Base-by-base conservation (phyloP, 495 filamentous ascomycete species). In the Penicillium roqueforti region DNA sequence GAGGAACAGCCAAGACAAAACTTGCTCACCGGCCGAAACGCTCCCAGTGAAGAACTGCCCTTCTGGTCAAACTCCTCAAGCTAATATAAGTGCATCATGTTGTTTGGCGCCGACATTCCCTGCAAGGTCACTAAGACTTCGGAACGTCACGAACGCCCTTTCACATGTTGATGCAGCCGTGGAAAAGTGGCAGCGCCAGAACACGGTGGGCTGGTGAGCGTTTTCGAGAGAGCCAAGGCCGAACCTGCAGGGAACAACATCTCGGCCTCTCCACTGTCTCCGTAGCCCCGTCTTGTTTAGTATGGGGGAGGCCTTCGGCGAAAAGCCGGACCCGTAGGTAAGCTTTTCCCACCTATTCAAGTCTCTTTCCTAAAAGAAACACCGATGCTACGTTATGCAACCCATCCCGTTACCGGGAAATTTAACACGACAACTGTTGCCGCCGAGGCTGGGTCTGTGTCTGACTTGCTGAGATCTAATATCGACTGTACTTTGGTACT, bases 351-450 rank as follows among this genome's bases (percentile, higher is more conserved):
- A 7, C 50, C 46, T 40, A 53, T 20, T 43, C 46, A 44, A 57
- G 58, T 57, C 55, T 60, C 62, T 57, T 63, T 55, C 62, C 59
- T 51, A 58, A 56, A 58, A 14, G 47, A 48, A 57, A 54, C 51
- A 54, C 46, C 47, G 60, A 59, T 68, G 45, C 56, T 47, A 63
- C 62, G 56, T 58, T 55, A 66, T 61, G 63, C 65, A 68, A 68
- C 60, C 60, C 48, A 66, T 57, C 50, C 50, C 50, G 50, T 61
- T 42, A 42, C 41, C 57, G 63, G 60, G 63, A 60, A 62, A 58
- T 60, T 63, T 42, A 20, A 23, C 14, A 25, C 7, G 49, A 25
- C 40, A 44, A 26, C 29, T 52, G 44, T 52, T 52, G 50, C 50
- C 20, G 39, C 26, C 39, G 40, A 52, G 50, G 39, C 39, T 52